These are phyloP conservation scores for Claviceps sp. DNA, from an alignment of 2,329 filamentous ascomycete genomes.

Conservation along the genomic window DNA sequence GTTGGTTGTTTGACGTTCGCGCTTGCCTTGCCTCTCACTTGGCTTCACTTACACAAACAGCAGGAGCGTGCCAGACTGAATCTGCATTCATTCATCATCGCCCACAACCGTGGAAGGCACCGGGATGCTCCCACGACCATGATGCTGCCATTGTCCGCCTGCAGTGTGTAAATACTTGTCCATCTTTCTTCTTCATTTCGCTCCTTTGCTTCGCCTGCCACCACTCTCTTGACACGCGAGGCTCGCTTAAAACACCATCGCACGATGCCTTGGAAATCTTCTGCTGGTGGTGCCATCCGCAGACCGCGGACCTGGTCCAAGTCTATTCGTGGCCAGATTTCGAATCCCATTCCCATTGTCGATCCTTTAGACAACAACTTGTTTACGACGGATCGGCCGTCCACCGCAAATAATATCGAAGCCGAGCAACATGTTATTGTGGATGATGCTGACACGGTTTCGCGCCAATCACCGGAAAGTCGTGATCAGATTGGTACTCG, in stretches of 20 bases:
- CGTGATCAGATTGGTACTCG: not conserved
- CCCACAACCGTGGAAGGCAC: not conserved
- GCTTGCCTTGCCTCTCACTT: not conserved
- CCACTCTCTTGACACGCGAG: not conserved
- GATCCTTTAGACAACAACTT: conserved; percentile 38
- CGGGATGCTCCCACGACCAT: not conserved
- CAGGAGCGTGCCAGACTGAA: not conserved
- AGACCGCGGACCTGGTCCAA: conserved; percentile 20
- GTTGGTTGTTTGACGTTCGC: not conserved
- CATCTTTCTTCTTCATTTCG: not conserved
- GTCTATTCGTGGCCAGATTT: conserved; percentile 47
- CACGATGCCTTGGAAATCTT: conserved; percentile 30
- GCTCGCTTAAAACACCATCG: not conserved
- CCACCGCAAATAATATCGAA: conserved; percentile 18
- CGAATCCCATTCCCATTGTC: conserved; percentile 44
- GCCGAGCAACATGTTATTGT: not conserved
- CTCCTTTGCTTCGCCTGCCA: not conserved
- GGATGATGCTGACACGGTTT: not conserved
- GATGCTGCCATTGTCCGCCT: not conserved
- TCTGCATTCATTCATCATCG: not conserved
- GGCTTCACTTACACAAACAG: not conserved
- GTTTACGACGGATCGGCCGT: conserved; percentile 31
- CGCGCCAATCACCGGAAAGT: not conserved
- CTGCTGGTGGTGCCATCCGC: conserved; percentile 15
- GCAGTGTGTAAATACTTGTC: not conserved